phyloP scores from a whole-genome alignment of 306 rosid species.

The Rosa multiflora region DNA sequence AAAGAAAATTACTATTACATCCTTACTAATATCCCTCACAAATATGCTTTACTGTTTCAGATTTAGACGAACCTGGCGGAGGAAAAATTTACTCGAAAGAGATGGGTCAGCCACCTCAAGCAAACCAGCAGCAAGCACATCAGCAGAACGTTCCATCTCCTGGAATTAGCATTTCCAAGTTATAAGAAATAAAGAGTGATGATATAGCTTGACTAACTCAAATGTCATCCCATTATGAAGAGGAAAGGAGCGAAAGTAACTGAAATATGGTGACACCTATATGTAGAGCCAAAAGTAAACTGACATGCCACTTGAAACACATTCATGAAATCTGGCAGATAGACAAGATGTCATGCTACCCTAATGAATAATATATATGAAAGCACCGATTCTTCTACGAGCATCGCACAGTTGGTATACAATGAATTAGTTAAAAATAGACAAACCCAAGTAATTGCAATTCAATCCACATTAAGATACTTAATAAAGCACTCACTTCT shows the following conservation, averaged over 20 bases:
- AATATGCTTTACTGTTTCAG: not conserved
- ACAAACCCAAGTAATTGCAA: not conserved
- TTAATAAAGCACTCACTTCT: slow-evolving; percentile 57
- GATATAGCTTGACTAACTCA: not conserved
- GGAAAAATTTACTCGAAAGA: slow-evolving; percentile 82
- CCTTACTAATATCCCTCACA: not conserved
- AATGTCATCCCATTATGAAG: not conserved
- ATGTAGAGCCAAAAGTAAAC: not conserved
- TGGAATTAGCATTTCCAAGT: slow-evolving; percentile 36
- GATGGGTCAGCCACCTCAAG: slow-evolving; percentile 97
- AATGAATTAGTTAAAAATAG: slow-evolving; percentile 1
- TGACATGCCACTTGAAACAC: slow-evolving; percentile 10
- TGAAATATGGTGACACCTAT: not conserved
- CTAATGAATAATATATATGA: slow-evolving; percentile 5
- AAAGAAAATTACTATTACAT: not conserved
- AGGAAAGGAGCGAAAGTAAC: not conserved
- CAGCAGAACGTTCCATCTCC: slow-evolving; percentile 98
- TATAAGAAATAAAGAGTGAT: slow-evolving; percentile 1
- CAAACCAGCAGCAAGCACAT: slow-evolving; percentile 97
- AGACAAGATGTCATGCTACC: slow-evolving; percentile 16
- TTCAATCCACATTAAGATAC: slow-evolving; percentile 12
- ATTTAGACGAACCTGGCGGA: slow-evolving; percentile 58
- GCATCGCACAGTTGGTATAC: slow-evolving; percentile 4
- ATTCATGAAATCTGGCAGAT: not conserved
- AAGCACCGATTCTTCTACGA: slow-evolving; percentile 13